Evolutionary conservation across 1,284 basidiomycete species (phyloP).

Genomic region (Agroathelia rolfsii): DNA sequence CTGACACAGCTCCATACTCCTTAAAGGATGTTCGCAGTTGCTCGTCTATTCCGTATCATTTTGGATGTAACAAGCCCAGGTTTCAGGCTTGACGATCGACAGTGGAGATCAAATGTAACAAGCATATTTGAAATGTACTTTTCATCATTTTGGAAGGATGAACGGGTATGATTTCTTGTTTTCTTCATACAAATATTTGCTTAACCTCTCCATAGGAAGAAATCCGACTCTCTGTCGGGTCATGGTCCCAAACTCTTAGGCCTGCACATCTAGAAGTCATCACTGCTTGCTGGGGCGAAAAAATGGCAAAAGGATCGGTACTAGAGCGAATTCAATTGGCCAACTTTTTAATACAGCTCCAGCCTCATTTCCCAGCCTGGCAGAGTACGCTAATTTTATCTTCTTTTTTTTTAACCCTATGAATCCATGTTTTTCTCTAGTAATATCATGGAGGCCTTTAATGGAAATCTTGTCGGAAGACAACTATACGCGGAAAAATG

Average conservation of each 20-base stretch:
- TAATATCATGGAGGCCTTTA: constrained; percentile 52
- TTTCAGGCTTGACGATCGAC: constrained; percentile 50
- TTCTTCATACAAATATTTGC: background rate
- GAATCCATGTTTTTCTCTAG: constrained; percentile 23
- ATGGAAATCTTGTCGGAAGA: constrained; percentile 48
- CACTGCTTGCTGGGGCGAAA: constrained; percentile 54
- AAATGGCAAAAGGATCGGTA: constrained; percentile 43
- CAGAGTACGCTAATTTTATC: constrained; percentile 37
- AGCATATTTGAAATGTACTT: constrained; percentile 54
- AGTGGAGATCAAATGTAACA: constrained; percentile 53
- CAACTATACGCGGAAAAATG: constrained; percentile 32
- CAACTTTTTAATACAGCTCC: constrained; percentile 54
- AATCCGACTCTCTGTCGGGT: constrained; percentile 44
- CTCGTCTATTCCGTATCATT: constrained; percentile 50
- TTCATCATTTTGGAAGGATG: constrained; percentile 52
- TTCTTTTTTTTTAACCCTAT: constrained; percentile 1
- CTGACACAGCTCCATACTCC: constrained; percentile 25
- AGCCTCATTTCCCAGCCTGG: constrained; percentile 55
- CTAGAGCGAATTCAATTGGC: constrained; percentile 46
- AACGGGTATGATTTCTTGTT: constrained; percentile 34
- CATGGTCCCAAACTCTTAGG: constrained; percentile 47
- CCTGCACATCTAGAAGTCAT: constrained; percentile 56
- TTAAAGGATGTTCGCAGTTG: constrained; percentile 17
- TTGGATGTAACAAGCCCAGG: constrained; percentile 52
- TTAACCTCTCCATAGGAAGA: no score